Percentiles rank a stretch among this genome's conserved stretches.
These are phyloP conservation scores for Furcasterigmium sp. DNA, from an alignment of 2,329 filamentous ascomycete species.

Conservation along the genomic window DNA sequence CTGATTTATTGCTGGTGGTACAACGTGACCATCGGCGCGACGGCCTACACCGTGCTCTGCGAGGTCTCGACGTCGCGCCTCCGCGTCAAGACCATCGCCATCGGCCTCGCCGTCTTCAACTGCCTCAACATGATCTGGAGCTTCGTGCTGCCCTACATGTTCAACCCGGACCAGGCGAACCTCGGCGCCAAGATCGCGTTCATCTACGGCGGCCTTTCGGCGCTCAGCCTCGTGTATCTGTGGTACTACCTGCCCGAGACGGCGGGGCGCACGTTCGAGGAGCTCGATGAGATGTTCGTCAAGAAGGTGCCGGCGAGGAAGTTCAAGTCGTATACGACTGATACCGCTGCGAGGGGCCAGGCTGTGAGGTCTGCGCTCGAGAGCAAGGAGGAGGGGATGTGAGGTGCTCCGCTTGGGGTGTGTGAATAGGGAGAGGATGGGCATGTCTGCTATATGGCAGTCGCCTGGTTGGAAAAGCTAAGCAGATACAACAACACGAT, in stretches of 20 bases:
- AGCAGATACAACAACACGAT: no score
- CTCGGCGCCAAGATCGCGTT: conserved; percentile 33
- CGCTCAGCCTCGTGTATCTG: conserved; percentile 24
- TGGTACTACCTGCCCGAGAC: conserved; percentile 31
- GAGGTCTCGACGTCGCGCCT: conserved; percentile 31
- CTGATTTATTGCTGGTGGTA: conserved; percentile 32
- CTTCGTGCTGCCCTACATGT: conserved; percentile 14
- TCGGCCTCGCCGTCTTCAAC: conserved; percentile 27
- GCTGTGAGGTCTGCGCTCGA: no score
- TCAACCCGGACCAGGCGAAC: conserved; percentile 19
- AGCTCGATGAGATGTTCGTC: conserved; percentile 20
- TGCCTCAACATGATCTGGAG: conserved; percentile 10
- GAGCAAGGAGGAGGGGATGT: no score
- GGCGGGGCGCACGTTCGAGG: conserved; percentile 16
- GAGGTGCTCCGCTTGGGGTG: no score
- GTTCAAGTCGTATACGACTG: conserved; percentile 19
- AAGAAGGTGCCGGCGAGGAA: conserved; percentile 17
- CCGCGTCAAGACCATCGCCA: conserved; percentile 33
- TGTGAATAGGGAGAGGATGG: no score
- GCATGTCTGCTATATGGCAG: no score
- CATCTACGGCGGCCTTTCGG: conserved; percentile 29
- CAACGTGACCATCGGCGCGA: conserved; percentile 33
- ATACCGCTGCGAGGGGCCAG: no score
- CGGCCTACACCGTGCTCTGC: conserved; percentile 28
- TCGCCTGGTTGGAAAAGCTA: no score